phyloP scores from a whole-genome alignment of 2,329 filamentous ascomycete genomes.

The Alternaria gansuensis region DNA sequence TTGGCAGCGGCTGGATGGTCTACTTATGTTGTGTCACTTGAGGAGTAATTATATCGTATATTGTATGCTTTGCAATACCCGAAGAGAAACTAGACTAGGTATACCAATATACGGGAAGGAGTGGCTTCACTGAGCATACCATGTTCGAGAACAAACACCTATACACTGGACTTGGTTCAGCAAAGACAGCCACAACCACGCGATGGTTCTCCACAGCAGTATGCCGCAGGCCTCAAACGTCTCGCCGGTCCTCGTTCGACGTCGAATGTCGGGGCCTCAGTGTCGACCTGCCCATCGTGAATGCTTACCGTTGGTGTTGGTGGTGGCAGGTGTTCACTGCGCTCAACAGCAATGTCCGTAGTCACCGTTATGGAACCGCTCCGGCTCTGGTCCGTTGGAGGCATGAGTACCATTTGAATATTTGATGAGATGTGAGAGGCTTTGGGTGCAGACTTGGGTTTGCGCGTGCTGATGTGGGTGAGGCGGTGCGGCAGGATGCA shows the following conservation, averaged over 20 bases:
- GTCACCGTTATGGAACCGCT: slow-evolving; percentile 31
- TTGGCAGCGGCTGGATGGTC: slow-evolving; percentile 41
- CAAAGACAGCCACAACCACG: slow-evolving; percentile 7
- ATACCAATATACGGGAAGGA: background rate
- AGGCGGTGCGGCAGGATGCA: slow-evolving; percentile 24
- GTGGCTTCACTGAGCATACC: background rate
- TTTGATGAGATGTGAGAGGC: background rate
- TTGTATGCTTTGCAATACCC: background rate
- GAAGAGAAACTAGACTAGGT: background rate
- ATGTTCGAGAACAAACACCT: background rate
- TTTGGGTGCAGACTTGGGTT: background rate
- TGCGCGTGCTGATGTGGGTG: slow-evolving; percentile 18
- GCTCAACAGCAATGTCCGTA: slow-evolving; percentile 31
- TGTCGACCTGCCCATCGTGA: slow-evolving; percentile 23
- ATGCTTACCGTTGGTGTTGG: slow-evolving; percentile 8
- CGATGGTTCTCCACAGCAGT: slow-evolving; percentile 3
- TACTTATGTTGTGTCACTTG: slow-evolving; percentile 30
- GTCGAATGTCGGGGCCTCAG: slow-evolving; percentile 28
- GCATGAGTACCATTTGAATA: background rate
- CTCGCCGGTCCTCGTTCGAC: slow-evolving; percentile 21
- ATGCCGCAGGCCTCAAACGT: background rate
- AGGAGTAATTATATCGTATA: slow-evolving; percentile 2
- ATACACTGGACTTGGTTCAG: background rate
- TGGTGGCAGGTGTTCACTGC: slow-evolving; percentile 2
- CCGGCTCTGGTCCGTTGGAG: background rate